Evolutionary conservation across 2,329 filamentous ascomycete species (phyloP).

Genomic region (Neocucurbitaria cava): DNA sequence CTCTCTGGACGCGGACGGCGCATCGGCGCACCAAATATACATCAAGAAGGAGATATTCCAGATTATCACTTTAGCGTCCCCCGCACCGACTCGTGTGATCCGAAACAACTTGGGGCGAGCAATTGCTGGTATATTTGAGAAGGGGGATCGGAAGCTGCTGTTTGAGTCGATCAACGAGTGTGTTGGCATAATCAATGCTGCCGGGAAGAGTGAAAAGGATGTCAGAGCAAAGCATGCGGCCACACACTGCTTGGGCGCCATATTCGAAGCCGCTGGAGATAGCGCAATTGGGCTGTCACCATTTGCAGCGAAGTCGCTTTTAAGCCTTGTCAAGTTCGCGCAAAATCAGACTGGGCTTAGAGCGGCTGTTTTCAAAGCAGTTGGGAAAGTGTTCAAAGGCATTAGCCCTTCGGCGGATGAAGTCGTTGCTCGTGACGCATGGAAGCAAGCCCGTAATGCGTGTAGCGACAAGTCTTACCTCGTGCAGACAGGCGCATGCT

Average conservation of each 20-base stretch:
- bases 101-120: conserved; percentile 87
- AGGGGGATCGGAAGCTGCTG: conserved; percentile 87
- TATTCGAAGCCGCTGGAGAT: conserved; percentile 92
- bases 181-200: conserved; percentile 71
- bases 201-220: conserved; percentile 78
- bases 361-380: conserved; percentile 75
- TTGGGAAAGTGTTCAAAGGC: conserved; percentile 78
- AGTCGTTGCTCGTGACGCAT: conserved; percentile 82
- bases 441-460: conserved; percentile 85
- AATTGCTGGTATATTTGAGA: conserved; percentile 80
- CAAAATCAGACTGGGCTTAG: conserved; percentile 82
- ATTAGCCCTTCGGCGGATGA: conserved; percentile 83
- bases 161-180: conserved; percentile 96
- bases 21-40: conserved; percentile 86
- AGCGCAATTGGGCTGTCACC: conserved; percentile 86
- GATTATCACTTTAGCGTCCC: conserved; percentile 81
- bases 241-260: conserved; percentile 82
- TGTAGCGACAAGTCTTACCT: conserved; percentile 83
- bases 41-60: conserved; percentile 95
- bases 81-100: conserved; percentile 85
- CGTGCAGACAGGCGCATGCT: conserved; percentile 79
- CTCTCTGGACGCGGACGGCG: conserved; percentile 75
- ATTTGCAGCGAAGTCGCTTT: conserved; percentile 71
- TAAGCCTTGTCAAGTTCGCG: conserved; percentile 82
- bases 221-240: conserved; percentile 84